Evolutionary conservation across 495 filamentous ascomycete genomes (phyloP), one percentile per base, ranked within the genome.

Genomic region (Aspergillus bridgeri): DNA sequence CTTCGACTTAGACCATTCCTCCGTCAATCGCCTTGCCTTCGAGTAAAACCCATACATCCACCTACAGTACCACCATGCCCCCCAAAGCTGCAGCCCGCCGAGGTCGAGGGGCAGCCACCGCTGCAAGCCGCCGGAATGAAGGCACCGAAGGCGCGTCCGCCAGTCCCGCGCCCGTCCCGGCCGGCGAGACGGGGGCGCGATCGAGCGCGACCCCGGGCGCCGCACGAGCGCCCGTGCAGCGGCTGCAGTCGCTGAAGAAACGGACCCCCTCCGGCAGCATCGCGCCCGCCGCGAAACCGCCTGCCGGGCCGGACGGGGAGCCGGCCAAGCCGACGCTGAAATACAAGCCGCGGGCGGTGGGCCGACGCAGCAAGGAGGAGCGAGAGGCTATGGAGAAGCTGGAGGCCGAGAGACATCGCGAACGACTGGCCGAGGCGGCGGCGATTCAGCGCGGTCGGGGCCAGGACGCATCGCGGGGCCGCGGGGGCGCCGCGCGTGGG

Each of bases 341-440:
- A 54, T 79, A 76, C 51, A 69, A 76, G 58, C 80, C 80, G 5
- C 78, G 75, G 44, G 68, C 71, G 0, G 69, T 75, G 5, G 63
- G 61, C 4, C 80, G 80, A 8, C 79, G 79, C 47, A 79, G 74
- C 60, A 78, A 82, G 59, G 78, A 80, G 55, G 81, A 82, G 60
- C 77, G 80, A 56, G 79, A 82, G 29, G 75, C 72, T 13, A 70
- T 77, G 0, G 75, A 79, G 64, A 72, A 72, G 48, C 66, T 75
- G 19, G 81, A 83, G 58, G 72, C 73, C 33, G 69, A 79, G 57
- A 67, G 79, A 17, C 51, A 74, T 38, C 77, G 73, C 33, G 76
- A 76, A 57, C 70, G 78, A 43, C 53, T 81, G 51, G 67, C 66
- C 48, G 78, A 79, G 54, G 75, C 72, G 13, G 75, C 75, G 42